Conservation (phyloP, 2,329 filamentous ascomycete species). For the Venturia oleaginea region DNA sequence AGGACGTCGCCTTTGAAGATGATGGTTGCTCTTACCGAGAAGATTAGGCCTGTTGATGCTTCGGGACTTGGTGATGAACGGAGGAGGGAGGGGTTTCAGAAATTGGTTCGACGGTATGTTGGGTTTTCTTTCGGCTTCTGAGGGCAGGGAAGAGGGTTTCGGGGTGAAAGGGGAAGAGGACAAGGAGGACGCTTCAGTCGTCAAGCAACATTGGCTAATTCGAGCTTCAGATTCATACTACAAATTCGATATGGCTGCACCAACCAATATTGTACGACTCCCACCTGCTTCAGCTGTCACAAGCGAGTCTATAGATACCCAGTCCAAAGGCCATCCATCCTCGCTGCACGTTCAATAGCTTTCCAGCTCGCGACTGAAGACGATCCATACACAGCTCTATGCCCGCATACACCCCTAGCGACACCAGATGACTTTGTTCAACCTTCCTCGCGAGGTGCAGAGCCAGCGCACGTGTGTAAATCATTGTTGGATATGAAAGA, state of each 20-base stretch:
- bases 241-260: conserved; percentile 15
- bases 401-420: conserved; percentile 1
- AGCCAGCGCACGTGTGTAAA: not conserved
- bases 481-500: not conserved
- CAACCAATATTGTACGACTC: conserved; percentile 10
- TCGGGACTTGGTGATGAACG: not conserved
- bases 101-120: not conserved
- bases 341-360: conserved; percentile 13
- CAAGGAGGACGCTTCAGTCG: not conserved
- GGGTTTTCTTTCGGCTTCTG: too few relatives aligned
- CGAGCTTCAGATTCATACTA: conserved; percentile 10
- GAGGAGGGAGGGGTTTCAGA: not conserved
- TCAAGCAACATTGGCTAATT: not conserved
- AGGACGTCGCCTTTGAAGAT: not conserved
- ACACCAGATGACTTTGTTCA: not conserved
- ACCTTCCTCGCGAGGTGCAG: not conserved
- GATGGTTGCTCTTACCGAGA: not conserved
- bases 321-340: conserved; percentile 12
- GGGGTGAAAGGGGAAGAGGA: too few relatives aligned
- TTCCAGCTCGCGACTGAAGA: conserved; percentile 11
- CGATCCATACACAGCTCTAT: conserved; percentile 1
- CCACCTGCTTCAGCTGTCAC: conserved; percentile 12
- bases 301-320: not conserved
- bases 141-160: too few relatives aligned
- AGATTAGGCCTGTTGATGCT: not conserved